Evolutionary conservation across 2,329 filamentous ascomycete species (phyloP).

Genomic region (Botrytis tulipae): DNA sequence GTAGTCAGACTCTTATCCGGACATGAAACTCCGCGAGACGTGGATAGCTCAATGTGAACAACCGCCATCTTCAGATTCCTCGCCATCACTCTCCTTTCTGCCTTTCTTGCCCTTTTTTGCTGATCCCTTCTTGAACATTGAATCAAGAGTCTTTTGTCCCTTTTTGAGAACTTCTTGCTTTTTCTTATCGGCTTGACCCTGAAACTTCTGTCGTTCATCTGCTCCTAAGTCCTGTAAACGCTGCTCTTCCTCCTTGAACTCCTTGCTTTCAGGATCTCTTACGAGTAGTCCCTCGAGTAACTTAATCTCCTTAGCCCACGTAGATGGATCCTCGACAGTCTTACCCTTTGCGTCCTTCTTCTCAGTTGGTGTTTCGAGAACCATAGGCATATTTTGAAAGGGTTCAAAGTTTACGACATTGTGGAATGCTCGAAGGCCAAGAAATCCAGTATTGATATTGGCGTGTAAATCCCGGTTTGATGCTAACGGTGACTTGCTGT

Average conservation of each 20-base stretch:
- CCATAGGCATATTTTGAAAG: slow-evolving; percentile 80
- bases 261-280: slow-evolving; percentile 72
- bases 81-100: slow-evolving; percentile 38
- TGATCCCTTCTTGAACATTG: slow-evolving; percentile 41
- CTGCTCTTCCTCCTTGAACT: slow-evolving; percentile 65
- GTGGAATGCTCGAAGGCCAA: slow-evolving; percentile 88
- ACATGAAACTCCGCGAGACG: neutral
- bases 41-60: slow-evolving; percentile 33
- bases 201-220: slow-evolving; percentile 69
- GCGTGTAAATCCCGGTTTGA: slow-evolving; percentile 88
- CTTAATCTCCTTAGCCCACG: slow-evolving; percentile 96
- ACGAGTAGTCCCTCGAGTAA: slow-evolving; percentile 84
- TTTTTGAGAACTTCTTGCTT: slow-evolving; percentile 70
- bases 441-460: slow-evolving; percentile 93
- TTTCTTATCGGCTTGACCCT: slow-evolving; percentile 78
- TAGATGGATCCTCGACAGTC: slow-evolving; percentile 69
- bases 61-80: slow-evolving; percentile 31
- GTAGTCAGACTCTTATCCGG: neutral
- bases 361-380: slow-evolving; percentile 95
- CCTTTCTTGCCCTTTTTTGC: slow-evolving; percentile 42
- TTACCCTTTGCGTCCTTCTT: slow-evolving; percentile 63
- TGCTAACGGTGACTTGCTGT: slow-evolving; percentile 84
- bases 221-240: slow-evolving; percentile 66
- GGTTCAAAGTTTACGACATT: slow-evolving; percentile 79
- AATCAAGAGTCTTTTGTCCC: slow-evolving; percentile 44